Evolutionary conservation across 192 early-diverging fungal species (phyloP), one percentile per base, ranked within the genome.

Genomic region (Dissophora ornata): DNA sequence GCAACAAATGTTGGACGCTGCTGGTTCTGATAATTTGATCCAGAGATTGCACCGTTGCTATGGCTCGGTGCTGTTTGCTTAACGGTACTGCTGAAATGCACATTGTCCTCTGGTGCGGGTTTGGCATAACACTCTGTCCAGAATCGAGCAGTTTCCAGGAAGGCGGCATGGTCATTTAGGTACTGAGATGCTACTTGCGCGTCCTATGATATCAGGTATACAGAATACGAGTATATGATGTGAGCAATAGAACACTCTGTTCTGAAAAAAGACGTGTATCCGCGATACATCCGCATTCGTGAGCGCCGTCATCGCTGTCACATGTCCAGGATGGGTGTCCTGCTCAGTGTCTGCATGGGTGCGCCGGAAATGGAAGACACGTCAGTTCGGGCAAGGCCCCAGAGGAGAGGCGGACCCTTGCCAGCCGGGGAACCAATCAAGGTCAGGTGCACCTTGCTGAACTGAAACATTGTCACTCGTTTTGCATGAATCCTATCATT

Each of bases 151-250:
- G 79, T 86, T 22, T 69, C 63, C n/a, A 65, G 57, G 48, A 84
- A 87, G 10, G 62, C 81, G 2, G 48, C 30, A 26, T 66, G 47
- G 42, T 84, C 55, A 28, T 81, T 67, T 29, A 82, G 41, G 42
- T 85, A 86, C n/a, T 83, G 73, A 6, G 77, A 69, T 0, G 86
- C 86, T 18, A 87, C 86, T 74, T 84, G 75, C 1, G 85, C 84
- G 33, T 87, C 84, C 83, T 86, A 62, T 11, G 47, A 65, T 22
- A 38, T 1, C 33, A 32, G 6, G 38, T 38, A 38, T 38, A 12
- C 36, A 38, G 12, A 38, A 38, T n/a, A n/a, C n/a, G n/a, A n/a
- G n/a, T n/a, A n/a, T n/a, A n/a, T n/a, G n/a, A n/a, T n/a, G n/a
- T n/a, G n/a, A n/a, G n/a, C n/a, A n/a, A n/a, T n/a, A n/a, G n/a